Evolutionary conservation across 2,329 filamentous ascomycete genomes (phyloP).

Genomic region (Pseudofabraea citricarpa): DNA sequence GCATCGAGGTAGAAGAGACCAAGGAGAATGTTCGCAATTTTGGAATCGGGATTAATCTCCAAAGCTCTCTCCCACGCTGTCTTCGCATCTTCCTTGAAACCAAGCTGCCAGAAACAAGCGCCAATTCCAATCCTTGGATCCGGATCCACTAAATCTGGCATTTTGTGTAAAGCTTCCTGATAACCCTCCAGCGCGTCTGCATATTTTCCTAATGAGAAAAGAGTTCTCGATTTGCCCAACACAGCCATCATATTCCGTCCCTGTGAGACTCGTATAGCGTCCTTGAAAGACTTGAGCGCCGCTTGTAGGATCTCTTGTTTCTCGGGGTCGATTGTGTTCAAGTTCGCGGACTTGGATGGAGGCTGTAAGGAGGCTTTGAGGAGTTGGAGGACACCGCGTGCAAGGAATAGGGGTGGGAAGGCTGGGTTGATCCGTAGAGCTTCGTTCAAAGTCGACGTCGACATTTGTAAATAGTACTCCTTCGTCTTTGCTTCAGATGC

Average conservation of each 20-base stretch:
- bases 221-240: slow-evolving; percentile 81
- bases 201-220: slow-evolving; percentile 84
- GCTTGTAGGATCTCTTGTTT: slow-evolving; percentile 74
- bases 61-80: slow-evolving; percentile 84
- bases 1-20: slow-evolving; percentile 86
- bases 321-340: slow-evolving; percentile 64
- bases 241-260: slow-evolving; percentile 88
- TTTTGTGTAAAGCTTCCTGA: slow-evolving; percentile 80
- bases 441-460: slow-evolving; percentile 90
- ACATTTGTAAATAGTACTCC: slow-evolving; percentile 84
- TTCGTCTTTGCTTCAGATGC: slow-evolving; percentile 80
- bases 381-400: slow-evolving; percentile 82
- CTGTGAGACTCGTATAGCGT: slow-evolving; percentile 79
- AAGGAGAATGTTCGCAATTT: slow-evolving; percentile 84
- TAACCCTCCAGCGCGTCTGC: slow-evolving; percentile 79
- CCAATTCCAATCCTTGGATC: slow-evolving; percentile 95
- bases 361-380: slow-evolving; percentile 80
- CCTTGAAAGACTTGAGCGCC: slow-evolving; percentile 90
- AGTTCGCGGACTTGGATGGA: slow-evolving; percentile 62
- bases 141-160: slow-evolving; percentile 83
- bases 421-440: slow-evolving; percentile 91
- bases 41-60: slow-evolving; percentile 77
- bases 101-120: slow-evolving; percentile 94
- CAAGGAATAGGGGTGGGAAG: slow-evolving; percentile 86
- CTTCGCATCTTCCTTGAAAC: slow-evolving; percentile 89